These are phyloP conservation scores for Macrolepiota albuminosa DNA, from an alignment of 768 basidiomycete species.

Conservation along the genomic window DNA sequence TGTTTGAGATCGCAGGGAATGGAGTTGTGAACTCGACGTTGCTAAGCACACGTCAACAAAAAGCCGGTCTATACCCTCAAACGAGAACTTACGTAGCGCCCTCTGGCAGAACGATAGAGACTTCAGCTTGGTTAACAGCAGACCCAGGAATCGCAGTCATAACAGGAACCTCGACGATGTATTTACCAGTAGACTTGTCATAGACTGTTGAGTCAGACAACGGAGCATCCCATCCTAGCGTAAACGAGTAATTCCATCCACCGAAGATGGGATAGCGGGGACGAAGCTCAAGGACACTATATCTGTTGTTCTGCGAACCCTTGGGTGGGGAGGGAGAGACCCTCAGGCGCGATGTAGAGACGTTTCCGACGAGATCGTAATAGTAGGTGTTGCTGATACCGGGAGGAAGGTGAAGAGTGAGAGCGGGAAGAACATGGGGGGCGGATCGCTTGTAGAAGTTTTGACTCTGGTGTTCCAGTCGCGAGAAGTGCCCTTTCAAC, in stretches of 20 bases:
- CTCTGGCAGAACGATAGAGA: constrained; percentile 85
- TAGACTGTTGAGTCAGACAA: constrained; percentile 68
- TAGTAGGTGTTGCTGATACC: constrained; percentile 82
- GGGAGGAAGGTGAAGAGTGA: constrained; percentile 79
- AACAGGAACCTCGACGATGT: constrained; percentile 80
- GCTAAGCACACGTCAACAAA: constrained; percentile 33
- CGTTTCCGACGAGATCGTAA: constrained; percentile 92
- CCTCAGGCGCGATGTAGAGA: constrained; percentile 88
- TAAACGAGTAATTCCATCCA: constrained; percentile 97
- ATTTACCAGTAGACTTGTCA: constrained; percentile 56
- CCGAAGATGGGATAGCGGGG: constrained; percentile 93
- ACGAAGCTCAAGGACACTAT: constrained; percentile 72
- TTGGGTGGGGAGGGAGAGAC: constrained; percentile 59
- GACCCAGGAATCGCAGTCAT: constrained; percentile 78
- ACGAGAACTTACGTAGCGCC: constrained; percentile 77
- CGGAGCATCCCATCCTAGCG: constrained; percentile 90
- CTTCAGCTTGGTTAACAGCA: constrained; percentile 73
- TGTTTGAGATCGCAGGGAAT: constrained; percentile 65
- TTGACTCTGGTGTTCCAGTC: constrained; percentile 81
- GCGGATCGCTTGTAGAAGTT: constrained; percentile 61
- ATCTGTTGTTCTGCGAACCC: constrained; percentile 43
- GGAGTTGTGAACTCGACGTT: constrained; percentile 74
- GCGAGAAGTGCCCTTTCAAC: constrained; percentile 93
- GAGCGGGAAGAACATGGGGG: constrained; percentile 64
- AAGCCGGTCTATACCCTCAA: constrained; percentile 1